phyloP scores from a whole-genome alignment of 768 basidiomycete genomes.

The Tricholoma sp. region DNA sequence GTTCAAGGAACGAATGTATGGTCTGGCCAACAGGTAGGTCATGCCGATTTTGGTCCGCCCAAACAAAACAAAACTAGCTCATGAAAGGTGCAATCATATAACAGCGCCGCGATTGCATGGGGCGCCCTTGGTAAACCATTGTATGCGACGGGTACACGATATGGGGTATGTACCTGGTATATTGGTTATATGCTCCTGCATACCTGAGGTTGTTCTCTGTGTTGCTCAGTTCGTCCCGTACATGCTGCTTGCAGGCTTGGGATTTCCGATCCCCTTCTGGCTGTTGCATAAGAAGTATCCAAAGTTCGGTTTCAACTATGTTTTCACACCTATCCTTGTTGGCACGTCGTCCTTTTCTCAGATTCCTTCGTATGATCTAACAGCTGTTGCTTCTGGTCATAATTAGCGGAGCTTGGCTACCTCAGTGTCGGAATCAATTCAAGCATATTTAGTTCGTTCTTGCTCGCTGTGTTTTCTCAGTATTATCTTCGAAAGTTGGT shows the following conservation, averaged over 20 bases:
- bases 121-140: conserved; percentile 47
- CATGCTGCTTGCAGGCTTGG: conserved; percentile 40
- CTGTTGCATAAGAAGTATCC: conserved; percentile 42
- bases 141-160: conserved; percentile 38
- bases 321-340: conserved; percentile 33
- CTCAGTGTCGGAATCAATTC: background rate
- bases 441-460: conserved; percentile 3
- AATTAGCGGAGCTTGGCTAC: background rate
- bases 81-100: conserved; percentile 37
- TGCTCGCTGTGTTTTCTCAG: conserved; percentile 1
- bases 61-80: background rate
- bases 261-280: conserved; percentile 49
- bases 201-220: background rate
- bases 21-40: conserved; percentile 44
- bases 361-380: conserved; percentile 1
- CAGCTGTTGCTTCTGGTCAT: background rate
- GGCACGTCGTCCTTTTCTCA: conserved; percentile 26
- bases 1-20: conserved; percentile 50
- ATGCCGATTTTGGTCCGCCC: background rate
- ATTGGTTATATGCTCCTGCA: conserved; percentile 6
- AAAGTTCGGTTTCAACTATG: conserved; percentile 38
- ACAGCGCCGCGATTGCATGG: conserved; percentile 50
- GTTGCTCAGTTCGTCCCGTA: conserved; percentile 35
- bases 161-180: conserved; percentile 28
- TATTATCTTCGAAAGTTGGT: conserved; percentile 1